Evolutionary conservation across 768 basidiomycete species (phyloP).

Genomic region (Pilatotrama ljubarskyi): DNA sequence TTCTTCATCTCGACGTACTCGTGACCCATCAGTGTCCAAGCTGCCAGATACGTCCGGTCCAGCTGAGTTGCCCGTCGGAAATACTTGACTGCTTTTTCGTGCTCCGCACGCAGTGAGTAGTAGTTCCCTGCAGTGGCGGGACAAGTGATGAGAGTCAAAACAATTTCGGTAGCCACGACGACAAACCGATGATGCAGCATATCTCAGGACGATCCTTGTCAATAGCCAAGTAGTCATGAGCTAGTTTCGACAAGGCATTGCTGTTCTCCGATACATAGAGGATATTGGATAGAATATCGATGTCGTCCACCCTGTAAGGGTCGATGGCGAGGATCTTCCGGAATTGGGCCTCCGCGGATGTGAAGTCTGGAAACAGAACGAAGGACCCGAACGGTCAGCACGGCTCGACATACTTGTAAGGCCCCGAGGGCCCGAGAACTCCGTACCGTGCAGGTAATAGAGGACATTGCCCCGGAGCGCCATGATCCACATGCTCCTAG

Average conservation of each 20-base stretch:
- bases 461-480: constrained; percentile 81
- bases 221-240: constrained; percentile 85
- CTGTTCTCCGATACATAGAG: constrained; percentile 92
- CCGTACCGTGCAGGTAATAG: constrained; percentile 87
- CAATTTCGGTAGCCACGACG: background rate
- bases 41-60: constrained; percentile 91
- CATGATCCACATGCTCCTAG: constrained; percentile 82
- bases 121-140: constrained; percentile 75
- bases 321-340: constrained; percentile 78
- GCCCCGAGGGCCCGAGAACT: background rate
- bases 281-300: constrained; percentile 96
- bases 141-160: background rate
- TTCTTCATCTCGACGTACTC: constrained; percentile 99
- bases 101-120: constrained; percentile 89
- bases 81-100: constrained; percentile 95
- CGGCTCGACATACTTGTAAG: background rate
- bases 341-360: constrained; percentile 82
- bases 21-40: constrained; percentile 99
- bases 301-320: constrained; percentile 89
- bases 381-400: background rate
- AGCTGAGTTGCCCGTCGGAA: constrained; percentile 94
- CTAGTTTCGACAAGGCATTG: constrained; percentile 85
- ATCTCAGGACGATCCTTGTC: constrained; percentile 96
- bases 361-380: constrained; percentile 63
- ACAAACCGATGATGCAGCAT: constrained; percentile 90